Conservation (phyloP, 352 stramenopile species). For the Pythium plurisporium region DNA sequence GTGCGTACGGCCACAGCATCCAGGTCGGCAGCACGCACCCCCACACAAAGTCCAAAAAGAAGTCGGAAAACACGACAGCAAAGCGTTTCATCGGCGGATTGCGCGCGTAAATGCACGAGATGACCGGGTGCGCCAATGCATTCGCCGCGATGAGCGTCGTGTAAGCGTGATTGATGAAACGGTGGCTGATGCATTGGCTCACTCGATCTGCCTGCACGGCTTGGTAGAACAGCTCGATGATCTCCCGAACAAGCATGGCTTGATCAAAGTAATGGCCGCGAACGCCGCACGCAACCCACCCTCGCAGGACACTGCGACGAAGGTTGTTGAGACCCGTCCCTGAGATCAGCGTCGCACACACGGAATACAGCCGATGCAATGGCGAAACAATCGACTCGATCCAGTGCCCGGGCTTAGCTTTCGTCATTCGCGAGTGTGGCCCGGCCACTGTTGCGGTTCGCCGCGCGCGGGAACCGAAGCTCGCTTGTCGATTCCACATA, state of each 20-base stretch:
- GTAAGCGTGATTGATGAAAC: conserved; percentile 1
- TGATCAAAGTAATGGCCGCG: conserved; percentile 9
- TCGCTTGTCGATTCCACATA: not conserved
- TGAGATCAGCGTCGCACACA: too few species aligned
- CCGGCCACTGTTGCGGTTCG: not conserved
- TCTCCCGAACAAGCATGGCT: conserved; percentile 6
- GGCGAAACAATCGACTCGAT: too few species aligned
- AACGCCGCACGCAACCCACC: conserved; percentile 4
- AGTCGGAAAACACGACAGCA: conserved; percentile 6
- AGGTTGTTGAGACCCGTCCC: not conserved
- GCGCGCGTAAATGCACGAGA: conserved; percentile 1
- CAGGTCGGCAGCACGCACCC: conserved; percentile 11
- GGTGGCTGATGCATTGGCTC: conserved; percentile 6
- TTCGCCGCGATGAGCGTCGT: conserved; percentile 2
- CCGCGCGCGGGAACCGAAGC: not conserved
- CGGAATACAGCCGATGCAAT: too few species aligned
- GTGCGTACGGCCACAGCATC: conserved; percentile 7
- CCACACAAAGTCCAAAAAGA: conserved; percentile 14
- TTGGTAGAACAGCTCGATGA: conserved; percentile 8
- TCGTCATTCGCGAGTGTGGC: not conserved
- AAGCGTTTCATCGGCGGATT: conserved; percentile 12
- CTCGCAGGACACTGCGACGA: not conserved
- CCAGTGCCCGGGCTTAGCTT: too few species aligned
- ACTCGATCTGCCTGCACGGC: conserved; percentile 4
- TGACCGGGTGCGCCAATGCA: not conserved